phyloP scores from a whole-genome alignment of 176 grass and related monocot genomes.

The Avena insularis region DNA sequence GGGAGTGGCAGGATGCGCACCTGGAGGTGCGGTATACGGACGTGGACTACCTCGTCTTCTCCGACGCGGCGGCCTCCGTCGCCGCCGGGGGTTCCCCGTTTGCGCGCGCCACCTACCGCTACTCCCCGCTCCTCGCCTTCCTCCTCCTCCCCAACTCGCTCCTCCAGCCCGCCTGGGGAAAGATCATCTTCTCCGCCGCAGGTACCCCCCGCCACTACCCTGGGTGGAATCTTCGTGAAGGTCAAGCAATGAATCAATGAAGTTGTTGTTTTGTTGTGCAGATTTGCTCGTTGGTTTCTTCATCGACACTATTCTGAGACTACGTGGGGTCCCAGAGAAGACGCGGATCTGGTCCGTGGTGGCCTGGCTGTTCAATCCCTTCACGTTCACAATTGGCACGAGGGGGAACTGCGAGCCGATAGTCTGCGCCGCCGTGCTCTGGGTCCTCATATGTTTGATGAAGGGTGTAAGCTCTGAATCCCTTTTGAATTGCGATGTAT shows the following conservation, averaged over 20 bases:
- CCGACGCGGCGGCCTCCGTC: constrained; percentile 80
- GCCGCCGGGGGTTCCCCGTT: constrained; percentile 76
- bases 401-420: constrained; percentile 94
- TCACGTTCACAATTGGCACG: constrained; percentile 94
- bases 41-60: constrained; percentile 95
- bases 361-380: constrained; percentile 89
- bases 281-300: constrained; percentile 90
- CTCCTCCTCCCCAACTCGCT: constrained; percentile 82
- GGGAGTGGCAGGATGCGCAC: constrained; percentile 93
- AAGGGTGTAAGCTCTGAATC: constrained; percentile 85
- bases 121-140: constrained; percentile 86
- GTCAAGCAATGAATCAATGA: background rate
- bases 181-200: constrained; percentile 85
- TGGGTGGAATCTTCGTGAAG: background rate
- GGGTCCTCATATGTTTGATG: constrained; percentile 92
- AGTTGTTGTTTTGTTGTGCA: constrained; percentile 32
- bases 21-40: constrained; percentile 93
- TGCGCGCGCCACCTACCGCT: constrained; percentile 81
- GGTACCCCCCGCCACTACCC: constrained; percentile 40
- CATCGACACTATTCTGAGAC: constrained; percentile 68
- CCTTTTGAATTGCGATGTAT: constrained; percentile 25
- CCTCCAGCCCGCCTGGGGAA: constrained; percentile 77
- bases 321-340: constrained; percentile 66
- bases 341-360: constrained; percentile 70
- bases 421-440: constrained; percentile 82